Evolutionary conservation across 139 green algal species (phyloP), one percentile per base, ranked within the genome.

Genomic region (Spirogloea muscicola): DNA sequence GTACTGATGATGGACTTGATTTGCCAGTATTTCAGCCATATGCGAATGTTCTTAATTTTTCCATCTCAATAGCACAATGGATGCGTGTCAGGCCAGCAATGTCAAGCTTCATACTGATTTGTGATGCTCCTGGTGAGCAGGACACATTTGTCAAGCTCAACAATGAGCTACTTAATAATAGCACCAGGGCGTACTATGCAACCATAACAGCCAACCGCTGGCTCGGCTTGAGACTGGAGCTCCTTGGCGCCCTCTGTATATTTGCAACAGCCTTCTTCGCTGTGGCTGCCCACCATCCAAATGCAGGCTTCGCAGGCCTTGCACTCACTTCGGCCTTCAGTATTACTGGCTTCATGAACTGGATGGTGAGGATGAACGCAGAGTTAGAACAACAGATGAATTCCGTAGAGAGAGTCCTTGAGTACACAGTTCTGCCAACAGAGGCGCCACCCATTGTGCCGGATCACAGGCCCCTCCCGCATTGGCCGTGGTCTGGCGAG

Each of bases 331-430:
- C 74, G 25, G 92, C 94, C 2, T 83, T 96, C n/a, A 89, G 89
- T 46, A 87, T 96, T 52, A 97, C 91, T 21, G 87, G 89, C 43
- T 82, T 95, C 37, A 86, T 96, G 65, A 94, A 88, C 65, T 96
- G 92, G 92, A 85, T 93, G 82, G 89, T 98, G 58, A 91, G 90
- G 2, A 89, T 96, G 78, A 85, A 95, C 39, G 91, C 96, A 79
- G 84, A 86, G 31, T 49, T 78, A 16, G 72, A 80, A 43, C 68
- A 62, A 27, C 31, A 74, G 36, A 80, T 97, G 85, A 97, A 97
- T 87, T 87, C 84, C 3, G 91, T 97, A 27, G 93, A 97, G 84
- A 88, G 93, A 5, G 86, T 97, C 18, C 61, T 89, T 29, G 82
- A 91, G 70, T 98, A 96, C 83, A 78, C 70, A 31, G 27, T 79